phyloP scores from a whole-genome alignment of 176 grass and related monocot species.

The Zea luxurians region DNA sequence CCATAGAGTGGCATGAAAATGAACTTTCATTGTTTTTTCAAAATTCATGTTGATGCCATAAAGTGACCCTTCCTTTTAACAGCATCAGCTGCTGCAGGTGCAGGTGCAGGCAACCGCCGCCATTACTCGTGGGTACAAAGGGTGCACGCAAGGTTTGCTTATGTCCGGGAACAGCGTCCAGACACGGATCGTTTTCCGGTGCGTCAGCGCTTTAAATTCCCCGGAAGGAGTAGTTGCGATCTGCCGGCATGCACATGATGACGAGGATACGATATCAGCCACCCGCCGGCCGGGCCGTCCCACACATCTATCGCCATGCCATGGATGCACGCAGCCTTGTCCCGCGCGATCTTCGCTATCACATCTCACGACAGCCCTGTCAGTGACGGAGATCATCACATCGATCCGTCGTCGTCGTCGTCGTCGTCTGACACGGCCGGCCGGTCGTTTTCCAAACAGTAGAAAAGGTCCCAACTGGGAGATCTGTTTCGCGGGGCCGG shows the following conservation, averaged over 20 bases:
- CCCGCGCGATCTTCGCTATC: neutral
- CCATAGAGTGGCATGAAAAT: too few species aligned
- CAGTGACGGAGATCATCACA: neutral
- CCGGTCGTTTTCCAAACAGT: neutral
- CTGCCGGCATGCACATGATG: neutral
- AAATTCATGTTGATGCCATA: too few species aligned
- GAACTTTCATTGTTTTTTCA: too few species aligned
- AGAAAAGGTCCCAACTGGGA: neutral
- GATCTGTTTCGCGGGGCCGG: neutral
- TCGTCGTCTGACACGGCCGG: neutral
- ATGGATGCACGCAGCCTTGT: neutral
- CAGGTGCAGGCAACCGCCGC: slow-evolving; percentile 1
- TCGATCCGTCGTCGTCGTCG: neutral
- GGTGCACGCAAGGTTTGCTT: neutral
- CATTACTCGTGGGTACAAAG: neutral
- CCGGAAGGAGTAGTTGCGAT: neutral
- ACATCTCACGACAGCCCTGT: neutral
- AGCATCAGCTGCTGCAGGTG: too few species aligned
- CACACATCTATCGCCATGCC: neutral
- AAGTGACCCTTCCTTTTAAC: too few species aligned
- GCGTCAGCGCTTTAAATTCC: neutral
- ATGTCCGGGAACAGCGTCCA: neutral
- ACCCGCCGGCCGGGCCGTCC: neutral
- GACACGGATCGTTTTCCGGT: slow-evolving; percentile 18
- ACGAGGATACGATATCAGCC: neutral